These are phyloP conservation scores for Zoysia pacifica DNA, from an alignment of 176 grass and related monocot genomes.

Conservation along the genomic window DNA sequence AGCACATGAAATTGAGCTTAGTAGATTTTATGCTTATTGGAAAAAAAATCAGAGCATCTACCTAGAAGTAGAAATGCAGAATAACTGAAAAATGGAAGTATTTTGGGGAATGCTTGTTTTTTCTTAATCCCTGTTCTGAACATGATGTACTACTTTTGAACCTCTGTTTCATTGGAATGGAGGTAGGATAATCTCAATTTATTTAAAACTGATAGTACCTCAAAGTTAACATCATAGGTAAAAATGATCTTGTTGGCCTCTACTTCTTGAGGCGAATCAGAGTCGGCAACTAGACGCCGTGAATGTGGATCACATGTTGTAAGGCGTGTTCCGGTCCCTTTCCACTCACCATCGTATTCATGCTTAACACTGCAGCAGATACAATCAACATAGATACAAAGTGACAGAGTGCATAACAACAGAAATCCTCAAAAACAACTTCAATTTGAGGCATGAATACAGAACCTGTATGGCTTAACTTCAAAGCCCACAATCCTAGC, in stretches of 20 bases:
- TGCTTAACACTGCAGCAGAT: slow-evolving; percentile 63
- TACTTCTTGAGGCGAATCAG: slow-evolving; percentile 76
- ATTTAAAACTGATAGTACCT: slow-evolving; percentile 36
- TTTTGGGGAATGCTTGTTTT: no score
- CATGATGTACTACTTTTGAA: no score
- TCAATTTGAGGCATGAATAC: not conserved
- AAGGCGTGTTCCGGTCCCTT: slow-evolving; percentile 44
- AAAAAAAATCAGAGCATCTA: slow-evolving; percentile 10
- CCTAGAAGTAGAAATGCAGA: not conserved
- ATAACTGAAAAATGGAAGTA: not conserved
- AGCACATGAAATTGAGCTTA: slow-evolving; percentile 2
- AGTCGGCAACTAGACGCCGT: slow-evolving; percentile 45
- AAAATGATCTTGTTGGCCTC: slow-evolving; percentile 71
- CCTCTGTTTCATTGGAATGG: no score
- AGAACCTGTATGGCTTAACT: slow-evolving; percentile 81
- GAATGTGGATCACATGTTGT: slow-evolving; percentile 76
- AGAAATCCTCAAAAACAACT: not conserved
- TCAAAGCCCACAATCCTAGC: slow-evolving; percentile 91
- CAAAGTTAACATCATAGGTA: slow-evolving; percentile 75
- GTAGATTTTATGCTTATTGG: not conserved
- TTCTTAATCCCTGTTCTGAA: no score
- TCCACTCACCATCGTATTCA: slow-evolving; percentile 72
- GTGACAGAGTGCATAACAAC: not conserved
- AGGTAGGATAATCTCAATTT: no score
- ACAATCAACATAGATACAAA: slow-evolving; percentile 14